Percentiles rank a stretch among this genome's conserved stretches.
These are phyloP conservation scores for Cutaneotrichosporon dermatis DNA, from an alignment of 1,284 basidiomycete genomes.

Conservation along the genomic window DNA sequence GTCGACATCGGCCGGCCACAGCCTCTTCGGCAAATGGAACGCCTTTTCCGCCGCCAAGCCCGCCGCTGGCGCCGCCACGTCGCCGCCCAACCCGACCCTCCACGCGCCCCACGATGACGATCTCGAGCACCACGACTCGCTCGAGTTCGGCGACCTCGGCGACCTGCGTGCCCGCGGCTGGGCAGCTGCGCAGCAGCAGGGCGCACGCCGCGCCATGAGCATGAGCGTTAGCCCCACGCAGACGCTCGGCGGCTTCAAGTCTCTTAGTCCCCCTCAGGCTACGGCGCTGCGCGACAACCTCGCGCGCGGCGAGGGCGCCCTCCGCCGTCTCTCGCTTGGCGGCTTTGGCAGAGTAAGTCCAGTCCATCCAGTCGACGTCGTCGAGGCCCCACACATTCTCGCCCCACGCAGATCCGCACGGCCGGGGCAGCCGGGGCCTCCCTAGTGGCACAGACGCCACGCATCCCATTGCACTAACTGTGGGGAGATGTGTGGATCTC, in stretches of 20 bases:
- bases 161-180: conserved; percentile 31
- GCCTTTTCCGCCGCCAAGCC: conserved; percentile 9
- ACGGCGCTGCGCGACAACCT: conserved; percentile 39
- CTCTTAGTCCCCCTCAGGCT: conserved; percentile 7
- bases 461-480: no score
- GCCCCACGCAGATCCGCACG: neutral
- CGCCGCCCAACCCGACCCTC: no score
- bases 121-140: conserved; percentile 29
- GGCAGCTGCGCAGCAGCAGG: conserved; percentile 22
- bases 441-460: neutral
- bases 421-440: neutral
- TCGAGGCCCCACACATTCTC: neutral
- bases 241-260: conserved; percentile 3
- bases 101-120: conserved; percentile 10
- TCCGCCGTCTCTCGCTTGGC: conserved; percentile 37
- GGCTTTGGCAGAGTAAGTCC: conserved; percentile 30
- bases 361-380: no score
- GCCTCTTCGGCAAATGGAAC: conserved; percentile 18
- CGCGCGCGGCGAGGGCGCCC: conserved; percentile 40
- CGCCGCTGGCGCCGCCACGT: neutral
- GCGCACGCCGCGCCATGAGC: conserved; percentile 30
- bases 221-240: conserved; percentile 23
- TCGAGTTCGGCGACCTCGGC: conserved; percentile 40
- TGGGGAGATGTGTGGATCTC: no score
- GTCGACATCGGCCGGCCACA: conserved; percentile 3